Conservation (phyloP, 2,329 filamentous ascomycete genomes). For the Hypoxylon sp. region DNA sequence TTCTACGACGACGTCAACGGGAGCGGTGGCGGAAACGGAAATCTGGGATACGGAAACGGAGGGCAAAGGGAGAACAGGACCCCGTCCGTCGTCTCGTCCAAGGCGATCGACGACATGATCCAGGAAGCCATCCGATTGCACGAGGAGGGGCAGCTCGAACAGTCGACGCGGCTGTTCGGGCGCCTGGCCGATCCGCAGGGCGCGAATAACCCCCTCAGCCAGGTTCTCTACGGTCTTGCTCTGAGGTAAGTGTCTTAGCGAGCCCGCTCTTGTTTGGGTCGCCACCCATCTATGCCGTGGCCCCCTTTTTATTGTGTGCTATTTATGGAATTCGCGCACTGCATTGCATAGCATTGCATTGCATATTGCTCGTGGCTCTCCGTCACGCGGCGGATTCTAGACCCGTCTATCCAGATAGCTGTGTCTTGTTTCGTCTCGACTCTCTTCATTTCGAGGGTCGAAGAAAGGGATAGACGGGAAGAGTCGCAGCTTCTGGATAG, state of each 20-base stretch:
- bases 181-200: conserved; percentile 84
- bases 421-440: conserved; percentile 1
- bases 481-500: conserved; percentile 15
- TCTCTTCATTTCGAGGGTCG: not conserved
- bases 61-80: conserved; percentile 8
- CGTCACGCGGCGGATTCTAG: conserved; percentile 28
- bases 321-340: conserved; percentile 33
- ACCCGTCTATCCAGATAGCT: conserved; percentile 24
- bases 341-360: conserved; percentile 23
- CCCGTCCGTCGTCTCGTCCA: conserved; percentile 58
- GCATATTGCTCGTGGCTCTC: conserved; percentile 27
- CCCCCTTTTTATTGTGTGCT: conserved; percentile 18
- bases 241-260: conserved; percentile 71
- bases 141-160: conserved; percentile 82
- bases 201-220: conserved; percentile 91
- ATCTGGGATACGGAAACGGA: conserved; percentile 8
- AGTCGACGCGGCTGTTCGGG: conserved; percentile 88
- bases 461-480: conserved; percentile 10
- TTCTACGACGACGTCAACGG: conserved; percentile 38
- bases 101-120: conserved; percentile 76
- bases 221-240: conserved; percentile 95
- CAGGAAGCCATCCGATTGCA: conserved; percentile 96
- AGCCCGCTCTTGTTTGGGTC: conserved; percentile 5
- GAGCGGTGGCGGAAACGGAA: conserved; percentile 6
- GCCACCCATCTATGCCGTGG: conserved; percentile 28